These are phyloP conservation scores for Asterophora lycoperdoides DNA, from an alignment of 768 basidiomycete genomes.

Conservation along the genomic window DNA sequence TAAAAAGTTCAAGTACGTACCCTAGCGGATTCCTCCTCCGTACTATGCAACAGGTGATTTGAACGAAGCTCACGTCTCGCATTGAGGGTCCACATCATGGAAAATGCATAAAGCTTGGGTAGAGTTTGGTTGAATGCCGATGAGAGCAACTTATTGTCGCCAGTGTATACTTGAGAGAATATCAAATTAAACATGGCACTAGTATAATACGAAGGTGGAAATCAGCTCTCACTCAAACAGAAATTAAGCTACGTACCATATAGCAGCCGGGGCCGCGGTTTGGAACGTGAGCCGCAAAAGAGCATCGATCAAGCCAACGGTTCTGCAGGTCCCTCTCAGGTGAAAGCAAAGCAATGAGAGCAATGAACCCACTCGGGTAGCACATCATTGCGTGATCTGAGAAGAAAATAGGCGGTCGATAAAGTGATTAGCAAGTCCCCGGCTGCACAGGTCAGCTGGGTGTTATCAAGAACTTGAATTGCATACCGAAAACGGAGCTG, in stretches of 20 bases:
- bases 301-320: conserved; percentile 24
- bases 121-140: conserved; percentile 27
- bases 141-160: conserved; percentile 21
- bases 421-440: conserved; percentile 26
- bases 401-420: conserved; percentile 26
- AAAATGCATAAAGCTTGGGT: conserved; percentile 32
- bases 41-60: conserved; percentile 8
- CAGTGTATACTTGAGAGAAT: conserved; percentile 27
- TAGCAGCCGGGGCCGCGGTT: conserved; percentile 28
- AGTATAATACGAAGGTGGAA: background rate
- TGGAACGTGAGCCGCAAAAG: conserved; percentile 28
- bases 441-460: conserved; percentile 12
- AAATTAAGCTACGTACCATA: too few relatives aligned
- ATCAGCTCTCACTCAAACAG: too few relatives aligned
- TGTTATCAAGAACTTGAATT: background rate
- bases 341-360: background rate
- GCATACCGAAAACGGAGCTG: conserved; percentile 23
- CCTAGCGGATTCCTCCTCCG: background rate
- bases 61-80: conserved; percentile 22
- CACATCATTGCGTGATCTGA: conserved; percentile 24
- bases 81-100: conserved; percentile 37
- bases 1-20: conserved; percentile 1
- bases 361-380: conserved; percentile 22
- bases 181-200: conserved; percentile 33
- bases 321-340: conserved; percentile 11